phyloP scores from a whole-genome alignment of 805 yeast species.

The Nakazawaea sp. region DNA sequence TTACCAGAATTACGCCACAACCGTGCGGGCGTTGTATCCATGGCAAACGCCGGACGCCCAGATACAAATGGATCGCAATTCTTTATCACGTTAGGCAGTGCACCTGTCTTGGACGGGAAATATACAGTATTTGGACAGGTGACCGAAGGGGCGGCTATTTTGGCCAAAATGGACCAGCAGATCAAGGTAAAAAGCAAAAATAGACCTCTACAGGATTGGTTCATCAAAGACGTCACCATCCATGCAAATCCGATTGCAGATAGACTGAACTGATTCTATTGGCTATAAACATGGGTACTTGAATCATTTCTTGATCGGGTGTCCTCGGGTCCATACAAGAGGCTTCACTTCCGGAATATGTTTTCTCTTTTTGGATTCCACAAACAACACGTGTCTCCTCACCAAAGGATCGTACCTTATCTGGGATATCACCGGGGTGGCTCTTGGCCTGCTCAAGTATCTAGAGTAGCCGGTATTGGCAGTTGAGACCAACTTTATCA shows the following conservation, averaged over 20 bases:
- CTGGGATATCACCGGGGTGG: slow-evolving; percentile 71
- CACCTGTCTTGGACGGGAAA: slow-evolving; percentile 18
- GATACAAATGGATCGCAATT: slow-evolving; percentile 58
- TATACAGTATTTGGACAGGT: slow-evolving; percentile 19
- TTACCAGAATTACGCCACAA: slow-evolving; percentile 15
- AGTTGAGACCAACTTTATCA: slow-evolving; percentile 79
- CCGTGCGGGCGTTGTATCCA: slow-evolving; percentile 30
- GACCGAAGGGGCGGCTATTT: slow-evolving; percentile 17
- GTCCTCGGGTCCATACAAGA: slow-evolving; percentile 39
- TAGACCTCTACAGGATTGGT: slow-evolving; percentile 25
- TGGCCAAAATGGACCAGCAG: slow-evolving; percentile 20
- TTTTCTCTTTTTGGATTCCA: slow-evolving; percentile 83
- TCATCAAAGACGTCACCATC: slow-evolving; percentile 24
- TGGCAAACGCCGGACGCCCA: slow-evolving; percentile 54
- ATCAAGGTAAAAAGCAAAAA: slow-evolving; percentile 23
- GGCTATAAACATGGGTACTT: slow-evolving; percentile 7
- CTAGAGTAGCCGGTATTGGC: slow-evolving; percentile 88
- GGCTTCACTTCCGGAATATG: slow-evolving; percentile 47
- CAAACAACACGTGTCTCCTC: slow-evolving; percentile 85
- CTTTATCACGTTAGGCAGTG: slow-evolving; percentile 30
- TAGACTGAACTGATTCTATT: slow-evolving; percentile 12
- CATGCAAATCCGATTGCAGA: slow-evolving; percentile 38
- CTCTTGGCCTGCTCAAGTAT: slow-evolving; percentile 75
- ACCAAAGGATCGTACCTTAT: slow-evolving; percentile 86
- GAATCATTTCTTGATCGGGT: slow-evolving; percentile 28